A percentile compares a stretch with the other conserved stretches of the same genome.
Evolutionary conservation across 768 basidiomycete genomes (phyloP).

Genomic region (Pulveroboletus sp.): DNA sequence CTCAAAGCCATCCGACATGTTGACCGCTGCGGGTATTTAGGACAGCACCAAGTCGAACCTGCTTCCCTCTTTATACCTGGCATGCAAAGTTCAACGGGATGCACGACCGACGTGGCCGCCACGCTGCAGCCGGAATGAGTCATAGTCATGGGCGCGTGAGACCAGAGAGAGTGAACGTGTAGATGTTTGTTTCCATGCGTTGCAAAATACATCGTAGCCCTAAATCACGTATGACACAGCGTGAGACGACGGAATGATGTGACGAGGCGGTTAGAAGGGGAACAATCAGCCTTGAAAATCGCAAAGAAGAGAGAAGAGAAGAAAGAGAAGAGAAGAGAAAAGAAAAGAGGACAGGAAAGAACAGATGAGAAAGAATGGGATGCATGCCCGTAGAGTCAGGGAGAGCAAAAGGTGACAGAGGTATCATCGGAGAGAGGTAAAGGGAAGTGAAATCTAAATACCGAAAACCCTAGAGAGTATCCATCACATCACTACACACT

Average conservation of each 20-base stretch:
- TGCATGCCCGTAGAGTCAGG: conserved; percentile 22
- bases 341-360: not conserved
- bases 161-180: conserved; percentile 3
- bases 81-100: conserved; percentile 3
- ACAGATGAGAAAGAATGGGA: conserved; percentile 14
- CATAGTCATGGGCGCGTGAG: conserved; percentile 2
- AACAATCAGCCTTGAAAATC: conserved; percentile 30
- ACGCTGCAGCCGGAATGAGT: conserved; percentile 8
- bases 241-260: conserved; percentile 34
- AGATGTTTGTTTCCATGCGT: conserved; percentile 31
- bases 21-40: not conserved
- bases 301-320: conserved; percentile 9
- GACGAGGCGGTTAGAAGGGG: conserved; percentile 26
- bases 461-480: conserved; percentile 55
- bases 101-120: conserved; percentile 21
- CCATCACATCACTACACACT: conserved; percentile 79
- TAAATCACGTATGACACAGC: conserved; percentile 39
- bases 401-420: conserved; percentile 40
- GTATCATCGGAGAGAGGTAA: conserved; percentile 82
- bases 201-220: conserved; percentile 37
- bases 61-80: conserved; percentile 9
- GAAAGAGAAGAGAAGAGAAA: not conserved
- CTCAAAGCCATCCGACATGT: conserved; percentile 16
- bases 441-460: conserved; percentile 61
- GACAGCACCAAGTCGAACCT: not conserved